Percentiles rank a stretch among this genome's conserved stretches.
Conservation (phyloP, 352 stramenopile species). For the Pythium sp. region DNA sequence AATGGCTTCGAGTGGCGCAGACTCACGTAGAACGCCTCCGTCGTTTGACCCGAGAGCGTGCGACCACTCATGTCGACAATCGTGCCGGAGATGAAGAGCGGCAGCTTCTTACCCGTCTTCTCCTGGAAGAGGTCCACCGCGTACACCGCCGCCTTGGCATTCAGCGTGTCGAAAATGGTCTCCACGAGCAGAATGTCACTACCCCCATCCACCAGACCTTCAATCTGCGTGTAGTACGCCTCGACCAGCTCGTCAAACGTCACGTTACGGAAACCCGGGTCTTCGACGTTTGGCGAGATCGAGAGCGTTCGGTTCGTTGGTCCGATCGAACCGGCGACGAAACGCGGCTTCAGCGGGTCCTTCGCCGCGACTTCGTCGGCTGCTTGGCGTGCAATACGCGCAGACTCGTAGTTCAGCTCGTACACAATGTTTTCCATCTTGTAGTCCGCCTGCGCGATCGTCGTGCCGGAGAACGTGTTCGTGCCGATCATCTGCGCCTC, state of each 20-base stretch:
- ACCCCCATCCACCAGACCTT: conserved; percentile 94
- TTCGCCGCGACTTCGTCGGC: conserved; percentile 93
- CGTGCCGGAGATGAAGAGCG: conserved; percentile 96
- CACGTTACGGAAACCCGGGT: conserved; percentile 92
- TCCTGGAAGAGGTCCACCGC: conserved; percentile 93
- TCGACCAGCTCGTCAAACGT: conserved; percentile 97
- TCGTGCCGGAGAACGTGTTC: conserved; percentile 97
- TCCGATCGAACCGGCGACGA: conserved; percentile 95
- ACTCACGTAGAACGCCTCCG: conserved; percentile 96
- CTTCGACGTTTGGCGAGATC: conserved; percentile 95
- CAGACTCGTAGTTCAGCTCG: conserved; percentile 95
- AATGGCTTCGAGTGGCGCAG: conserved; percentile 95
- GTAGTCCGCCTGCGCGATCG: conserved; percentile 96
- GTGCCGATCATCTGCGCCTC: conserved; percentile 95
- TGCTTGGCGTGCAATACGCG: conserved; percentile 88
- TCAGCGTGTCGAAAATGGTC: conserved; percentile 98
- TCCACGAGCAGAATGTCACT: conserved; percentile 96
- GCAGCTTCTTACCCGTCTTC: conserved; percentile 86
- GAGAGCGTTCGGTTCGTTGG: conserved; percentile 95
- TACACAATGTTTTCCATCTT: conserved; percentile 95
- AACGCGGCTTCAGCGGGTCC: conserved; percentile 91
- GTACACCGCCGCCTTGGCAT: conserved; percentile 96
- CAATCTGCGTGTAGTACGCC: conserved; percentile 95
- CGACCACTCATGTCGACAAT: conserved; percentile 96
- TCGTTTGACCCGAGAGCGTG: conserved; percentile 96